A percentile compares a stretch with the other conserved stretches of the same genome.
phyloP scores from a whole-genome alignment of 1,284 basidiomycete species.

The Cystobasidium slooffiae region DNA sequence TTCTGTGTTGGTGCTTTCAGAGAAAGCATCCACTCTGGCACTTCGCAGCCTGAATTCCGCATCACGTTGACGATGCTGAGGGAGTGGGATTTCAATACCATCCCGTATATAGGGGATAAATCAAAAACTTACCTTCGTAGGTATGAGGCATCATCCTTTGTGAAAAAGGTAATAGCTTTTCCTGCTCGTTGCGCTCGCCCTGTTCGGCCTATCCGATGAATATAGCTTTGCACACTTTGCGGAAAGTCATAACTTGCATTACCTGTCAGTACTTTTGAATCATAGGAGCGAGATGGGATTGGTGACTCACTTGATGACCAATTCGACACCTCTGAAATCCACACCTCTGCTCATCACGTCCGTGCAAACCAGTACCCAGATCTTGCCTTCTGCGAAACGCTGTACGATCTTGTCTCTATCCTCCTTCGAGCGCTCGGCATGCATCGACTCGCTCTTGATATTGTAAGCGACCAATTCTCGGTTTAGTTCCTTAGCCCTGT shows the following conservation, averaged over 20 bases:
- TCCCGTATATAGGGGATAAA: not conserved
- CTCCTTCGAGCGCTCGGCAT: conserved; percentile 82
- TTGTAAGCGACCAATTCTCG: conserved; percentile 83
- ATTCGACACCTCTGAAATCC: conserved; percentile 92
- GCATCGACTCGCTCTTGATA: conserved; percentile 87
- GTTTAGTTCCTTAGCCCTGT: conserved; percentile 84
- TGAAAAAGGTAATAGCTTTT: conserved; percentile 92
- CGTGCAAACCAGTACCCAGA: conserved; percentile 90
- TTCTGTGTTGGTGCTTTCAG: conserved; percentile 66
- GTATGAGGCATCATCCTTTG: conserved; percentile 86
- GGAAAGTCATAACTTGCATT: conserved; percentile 71
- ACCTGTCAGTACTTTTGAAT: conserved; percentile 1
- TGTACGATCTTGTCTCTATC: conserved; percentile 83
- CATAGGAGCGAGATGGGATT: not conserved
- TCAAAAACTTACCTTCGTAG: conserved; percentile 77
- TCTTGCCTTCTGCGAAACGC: conserved; percentile 81
- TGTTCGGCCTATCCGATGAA: conserved; percentile 94
- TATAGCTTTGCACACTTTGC: conserved; percentile 88
- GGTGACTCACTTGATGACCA: conserved; percentile 83
- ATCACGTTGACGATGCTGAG: conserved; percentile 90
- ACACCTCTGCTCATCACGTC: conserved; percentile 96
- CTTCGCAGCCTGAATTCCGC: conserved; percentile 80
- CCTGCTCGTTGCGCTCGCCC: conserved; percentile 90
- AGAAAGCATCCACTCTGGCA: conserved; percentile 87
- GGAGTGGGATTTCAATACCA: not conserved